Percentiles rank a stretch among this genome's conserved stretches.
Evolutionary conservation across 768 basidiomycete species (phyloP).

Genomic region (Boletus tomentosulus): DNA sequence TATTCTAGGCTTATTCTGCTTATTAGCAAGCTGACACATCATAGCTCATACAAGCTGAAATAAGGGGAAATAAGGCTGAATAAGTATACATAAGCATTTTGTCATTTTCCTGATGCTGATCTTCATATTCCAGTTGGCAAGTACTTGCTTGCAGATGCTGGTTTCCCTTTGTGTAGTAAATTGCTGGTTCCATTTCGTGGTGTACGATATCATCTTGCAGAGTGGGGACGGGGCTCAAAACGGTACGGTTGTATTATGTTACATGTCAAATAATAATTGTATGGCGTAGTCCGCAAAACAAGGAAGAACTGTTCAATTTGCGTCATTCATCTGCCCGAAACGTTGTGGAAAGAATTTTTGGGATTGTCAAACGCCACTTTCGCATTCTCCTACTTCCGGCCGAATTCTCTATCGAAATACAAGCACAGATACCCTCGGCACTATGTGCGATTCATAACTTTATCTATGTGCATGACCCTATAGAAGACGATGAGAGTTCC

Average conservation of each 20-base stretch:
- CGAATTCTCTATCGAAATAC: not conserved
- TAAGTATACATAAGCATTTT: too few species aligned
- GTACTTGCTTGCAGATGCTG: conserved; percentile 7
- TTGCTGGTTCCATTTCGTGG: conserved; percentile 37
- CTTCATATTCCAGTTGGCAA: not conserved
- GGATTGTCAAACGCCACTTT: not conserved
- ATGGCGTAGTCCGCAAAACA: not conserved
- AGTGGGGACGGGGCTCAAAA: not conserved
- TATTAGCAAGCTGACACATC: too few species aligned
- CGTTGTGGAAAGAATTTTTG: not conserved
- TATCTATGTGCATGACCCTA: not conserved
- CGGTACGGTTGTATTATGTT: not conserved
- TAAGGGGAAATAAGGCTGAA: too few species aligned
- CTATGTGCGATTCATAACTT: not conserved
- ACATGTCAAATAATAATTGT: not conserved
- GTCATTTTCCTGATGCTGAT: not conserved
- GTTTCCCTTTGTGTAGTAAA: conserved; percentile 11
- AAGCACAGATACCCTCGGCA: not conserved
- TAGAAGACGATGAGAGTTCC: not conserved
- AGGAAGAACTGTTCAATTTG: not conserved
- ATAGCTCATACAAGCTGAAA: too few species aligned
- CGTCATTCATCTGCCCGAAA: not conserved
- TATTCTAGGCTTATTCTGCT: too few species aligned
- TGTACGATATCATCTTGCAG: conserved; percentile 28
- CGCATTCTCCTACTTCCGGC: not conserved